Conservation (phyloP, 345 rosid species). For the Angophora floribunda region DNA sequence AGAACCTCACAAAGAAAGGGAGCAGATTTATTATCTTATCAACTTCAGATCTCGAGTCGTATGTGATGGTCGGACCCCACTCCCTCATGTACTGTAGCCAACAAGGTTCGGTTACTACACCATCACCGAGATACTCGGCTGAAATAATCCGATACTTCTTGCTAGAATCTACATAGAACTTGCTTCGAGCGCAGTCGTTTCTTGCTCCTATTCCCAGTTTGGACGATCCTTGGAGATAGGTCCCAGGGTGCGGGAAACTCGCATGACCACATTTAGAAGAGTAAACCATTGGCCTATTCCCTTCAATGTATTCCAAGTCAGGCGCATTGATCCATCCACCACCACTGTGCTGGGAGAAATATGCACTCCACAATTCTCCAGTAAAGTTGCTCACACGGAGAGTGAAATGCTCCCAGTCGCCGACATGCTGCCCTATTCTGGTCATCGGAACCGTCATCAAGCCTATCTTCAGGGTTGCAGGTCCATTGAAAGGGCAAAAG, state of each 20-base stretch:
- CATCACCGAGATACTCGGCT: slow-evolving; percentile 69
- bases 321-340: slow-evolving; percentile 74
- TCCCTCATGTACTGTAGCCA: slow-evolving; percentile 96
- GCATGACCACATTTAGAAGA: slow-evolving; percentile 87
- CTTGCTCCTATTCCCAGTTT: slow-evolving; percentile 72
- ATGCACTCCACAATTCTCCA: slow-evolving; percentile 74
- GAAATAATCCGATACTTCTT: slow-evolving; percentile 54
- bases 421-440: slow-evolving; percentile 66
- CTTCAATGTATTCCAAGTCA: slow-evolving; percentile 51
- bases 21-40: slow-evolving; percentile 59
- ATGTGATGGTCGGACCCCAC: slow-evolving; percentile 82
- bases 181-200: slow-evolving; percentile 57
- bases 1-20: slow-evolving; percentile 63
- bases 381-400: slow-evolving; percentile 78
- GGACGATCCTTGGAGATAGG: slow-evolving; percentile 68
- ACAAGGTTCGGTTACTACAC: slow-evolving; percentile 49
- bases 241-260: slow-evolving; percentile 78
- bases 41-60: slow-evolving; percentile 71
- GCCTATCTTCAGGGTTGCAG: slow-evolving; percentile 75
- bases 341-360: slow-evolving; percentile 85
- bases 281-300: slow-evolving; percentile 59
- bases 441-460: slow-evolving; percentile 54
- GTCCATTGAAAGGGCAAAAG: slow-evolving; percentile 90
- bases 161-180: slow-evolving; percentile 59
- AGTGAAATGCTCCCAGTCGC: slow-evolving; percentile 94